A percentile compares a stretch with the other conserved stretches of the same genome.
Conservation (phyloP, 2,329 filamentous ascomycete species). For the Paradendryphiella salina region DNA sequence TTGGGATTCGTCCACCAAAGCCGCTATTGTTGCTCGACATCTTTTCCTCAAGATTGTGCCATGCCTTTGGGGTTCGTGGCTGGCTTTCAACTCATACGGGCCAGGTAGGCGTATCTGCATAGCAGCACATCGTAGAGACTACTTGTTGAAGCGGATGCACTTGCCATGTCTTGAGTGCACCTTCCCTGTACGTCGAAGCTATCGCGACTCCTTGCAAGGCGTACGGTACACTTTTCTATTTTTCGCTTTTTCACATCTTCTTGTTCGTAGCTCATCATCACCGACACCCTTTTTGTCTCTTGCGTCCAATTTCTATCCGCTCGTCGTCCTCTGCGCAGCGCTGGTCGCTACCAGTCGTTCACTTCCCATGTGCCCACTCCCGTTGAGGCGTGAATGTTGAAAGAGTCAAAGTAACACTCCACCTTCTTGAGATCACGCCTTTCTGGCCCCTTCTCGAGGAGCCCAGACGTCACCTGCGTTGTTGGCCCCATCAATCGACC, state of each 20-base stretch:
- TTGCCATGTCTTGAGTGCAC: not conserved
- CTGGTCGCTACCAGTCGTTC: conserved; percentile 9
- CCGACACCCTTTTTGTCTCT: not conserved
- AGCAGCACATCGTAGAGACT: too few relatives aligned
- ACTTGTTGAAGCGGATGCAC: too few relatives aligned
- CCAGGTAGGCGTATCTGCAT: too few relatives aligned
- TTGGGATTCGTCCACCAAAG: not conserved
- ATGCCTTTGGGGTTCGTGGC: too few relatives aligned
- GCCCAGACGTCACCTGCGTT: conserved; percentile 3
- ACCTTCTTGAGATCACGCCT: too few relatives aligned
- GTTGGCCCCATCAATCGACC: conserved; percentile 5
- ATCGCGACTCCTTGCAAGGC: too few relatives aligned
- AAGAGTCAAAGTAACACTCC: not conserved
- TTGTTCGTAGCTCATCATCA: not conserved
- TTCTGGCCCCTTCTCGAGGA: conserved; percentile 1
- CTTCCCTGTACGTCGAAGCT: not conserved
- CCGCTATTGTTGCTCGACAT: not conserved
- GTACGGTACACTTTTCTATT: too few relatives aligned
- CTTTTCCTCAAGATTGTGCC: too few relatives aligned
- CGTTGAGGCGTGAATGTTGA: not conserved
- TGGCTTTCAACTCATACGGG: too few relatives aligned
- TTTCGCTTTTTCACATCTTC: not conserved
- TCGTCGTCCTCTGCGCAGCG: not conserved
- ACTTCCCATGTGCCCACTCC: not conserved
- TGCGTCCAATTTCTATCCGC: not conserved